A percentile compares a stretch with the other conserved stretches of the same genome.
Evolutionary conservation across 202 grass and related monocot species (phyloP).

Genomic region (Musa balbisiana): DNA sequence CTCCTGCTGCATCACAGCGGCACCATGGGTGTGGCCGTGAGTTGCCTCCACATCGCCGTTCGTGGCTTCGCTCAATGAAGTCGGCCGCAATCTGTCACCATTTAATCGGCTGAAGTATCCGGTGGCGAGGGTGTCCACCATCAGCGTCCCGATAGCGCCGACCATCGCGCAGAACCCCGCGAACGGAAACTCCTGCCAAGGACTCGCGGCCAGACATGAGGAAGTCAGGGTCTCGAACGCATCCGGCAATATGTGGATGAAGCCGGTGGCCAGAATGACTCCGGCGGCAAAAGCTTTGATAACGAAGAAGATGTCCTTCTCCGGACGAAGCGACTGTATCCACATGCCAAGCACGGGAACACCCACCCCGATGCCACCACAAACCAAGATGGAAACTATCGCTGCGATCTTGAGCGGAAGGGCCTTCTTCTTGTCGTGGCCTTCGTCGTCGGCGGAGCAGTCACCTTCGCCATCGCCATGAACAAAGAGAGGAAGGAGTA

Average conservation of each 20-base stretch:
- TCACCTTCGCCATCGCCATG: slow-evolving; percentile 9
- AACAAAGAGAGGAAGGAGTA: slow-evolving; percentile 21
- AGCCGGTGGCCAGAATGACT: slow-evolving; percentile 60
- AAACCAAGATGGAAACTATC: slow-evolving; percentile 55
- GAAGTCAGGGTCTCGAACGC: slow-evolving; percentile 48
- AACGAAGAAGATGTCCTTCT: slow-evolving; percentile 63
- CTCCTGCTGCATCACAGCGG: no score
- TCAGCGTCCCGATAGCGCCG: no score
- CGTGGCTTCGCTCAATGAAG: no score
- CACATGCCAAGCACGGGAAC: slow-evolving; percentile 44
- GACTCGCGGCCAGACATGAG: slow-evolving; percentile 12
- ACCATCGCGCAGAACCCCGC: slow-evolving; percentile 59
- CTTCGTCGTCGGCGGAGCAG: slow-evolving; percentile 14
- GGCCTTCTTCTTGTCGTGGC: slow-evolving; percentile 12
- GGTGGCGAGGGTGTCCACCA: no score
- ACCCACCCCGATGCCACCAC: slow-evolving; percentile 43
- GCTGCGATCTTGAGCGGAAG: slow-evolving; percentile 40
- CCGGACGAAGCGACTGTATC: slow-evolving; percentile 33
- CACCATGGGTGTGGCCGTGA: no score
- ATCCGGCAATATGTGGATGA: slow-evolving; percentile 72
- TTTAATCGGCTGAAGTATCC: no score
- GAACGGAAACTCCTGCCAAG: slow-evolving; percentile 55
- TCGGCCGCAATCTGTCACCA: no score
- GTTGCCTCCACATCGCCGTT: no score
- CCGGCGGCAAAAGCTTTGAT: slow-evolving; percentile 79